Evolutionary conservation across 352 stramenopile genomes (phyloP).

Genomic region (Phytophthora kernoviae): DNA sequence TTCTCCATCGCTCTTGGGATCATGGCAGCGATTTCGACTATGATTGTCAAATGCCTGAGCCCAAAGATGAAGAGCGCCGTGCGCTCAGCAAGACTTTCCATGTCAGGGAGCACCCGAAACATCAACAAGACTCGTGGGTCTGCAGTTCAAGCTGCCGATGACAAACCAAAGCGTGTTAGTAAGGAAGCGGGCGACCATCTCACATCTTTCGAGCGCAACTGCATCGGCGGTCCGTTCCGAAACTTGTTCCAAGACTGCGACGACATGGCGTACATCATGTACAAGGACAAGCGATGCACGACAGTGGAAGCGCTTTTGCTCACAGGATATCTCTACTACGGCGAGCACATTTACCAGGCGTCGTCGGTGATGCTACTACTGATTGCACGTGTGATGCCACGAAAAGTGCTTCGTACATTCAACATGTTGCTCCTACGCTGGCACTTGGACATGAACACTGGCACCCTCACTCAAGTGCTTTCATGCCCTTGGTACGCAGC

Average conservation of each 20-base stretch:
- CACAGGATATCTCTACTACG: conserved; percentile 34
- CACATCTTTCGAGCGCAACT: conserved; percentile 31
- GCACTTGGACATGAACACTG: conserved; percentile 24
- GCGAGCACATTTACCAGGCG: conserved; percentile 35
- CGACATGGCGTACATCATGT: conserved; percentile 32
- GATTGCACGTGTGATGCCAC: conserved; percentile 18
- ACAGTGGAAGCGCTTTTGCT: conserved; percentile 30
- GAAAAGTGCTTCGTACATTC: conserved; percentile 34
- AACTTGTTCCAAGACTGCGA: conserved; percentile 30
- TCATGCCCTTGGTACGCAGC: conserved; percentile 30
- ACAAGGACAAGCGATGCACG: conserved; percentile 25
- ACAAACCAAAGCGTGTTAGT: conserved; percentile 11
- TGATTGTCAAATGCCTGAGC: conserved; percentile 23
- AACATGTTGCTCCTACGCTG: conserved; percentile 38
- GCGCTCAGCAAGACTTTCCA: conserved; percentile 14
- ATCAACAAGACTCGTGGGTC: conserved; percentile 1
- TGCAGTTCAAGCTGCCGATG: not conserved
- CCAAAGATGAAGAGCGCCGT: conserved; percentile 23
- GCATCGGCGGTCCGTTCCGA: conserved; percentile 24
- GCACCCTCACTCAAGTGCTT: conserved; percentile 14
- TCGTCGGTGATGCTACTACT: conserved; percentile 30
- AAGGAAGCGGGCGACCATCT: not conserved
- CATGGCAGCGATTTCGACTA: conserved; percentile 12
- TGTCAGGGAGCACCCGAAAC: not conserved
- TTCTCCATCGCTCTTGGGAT: conserved; percentile 23